Conservation (phyloP, 805 yeast genomes). For the Kodamaea jinghongensis region DNA sequence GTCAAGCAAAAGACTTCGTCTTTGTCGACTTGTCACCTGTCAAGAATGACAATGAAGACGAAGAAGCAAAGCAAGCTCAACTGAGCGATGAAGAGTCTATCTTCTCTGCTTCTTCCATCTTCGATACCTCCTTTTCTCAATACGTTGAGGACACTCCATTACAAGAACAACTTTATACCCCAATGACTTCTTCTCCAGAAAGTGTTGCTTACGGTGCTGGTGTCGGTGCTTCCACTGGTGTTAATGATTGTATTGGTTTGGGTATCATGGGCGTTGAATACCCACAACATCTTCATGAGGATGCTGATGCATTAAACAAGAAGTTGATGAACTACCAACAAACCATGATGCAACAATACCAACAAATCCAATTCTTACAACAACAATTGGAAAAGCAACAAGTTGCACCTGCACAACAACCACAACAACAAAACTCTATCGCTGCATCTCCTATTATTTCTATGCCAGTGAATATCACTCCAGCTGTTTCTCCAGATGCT, state of each 20-base stretch:
- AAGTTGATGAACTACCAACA: slow-evolving; percentile 18
- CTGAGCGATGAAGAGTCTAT: slow-evolving; percentile 6
- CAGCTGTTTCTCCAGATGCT: slow-evolving; percentile 5
- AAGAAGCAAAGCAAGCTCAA: slow-evolving; percentile 10
- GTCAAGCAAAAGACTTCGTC: slow-evolving; percentile 44
- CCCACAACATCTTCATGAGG: slow-evolving; percentile 5
- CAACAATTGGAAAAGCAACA: slow-evolving; percentile 19
- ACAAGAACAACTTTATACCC: no score
- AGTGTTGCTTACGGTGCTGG: no score
- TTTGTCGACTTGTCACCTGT: slow-evolving; percentile 42
- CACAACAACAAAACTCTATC: slow-evolving; percentile 3
- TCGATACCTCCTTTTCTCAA: slow-evolving; percentile 8
- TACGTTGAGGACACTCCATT: slow-evolving; percentile 4
- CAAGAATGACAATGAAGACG: slow-evolving; percentile 18
- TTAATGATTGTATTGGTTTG: slow-evolving; percentile 6
- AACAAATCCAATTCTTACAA: slow-evolving; percentile 22
- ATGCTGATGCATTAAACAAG: slow-evolving; percentile 9
- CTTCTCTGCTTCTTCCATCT: slow-evolving; percentile 6
- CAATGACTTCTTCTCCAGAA: no score
- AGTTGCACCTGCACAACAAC: slow-evolving; percentile 8
- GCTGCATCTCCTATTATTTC: not conserved
- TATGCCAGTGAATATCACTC: not conserved
- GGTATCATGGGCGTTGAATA: slow-evolving; percentile 9
- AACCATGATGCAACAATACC: slow-evolving; percentile 22
- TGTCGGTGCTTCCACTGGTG: not conserved